Evolutionary conservation across 1,284 basidiomycete genomes (phyloP).

Genomic region (Cryptococcus neoformans): DNA sequence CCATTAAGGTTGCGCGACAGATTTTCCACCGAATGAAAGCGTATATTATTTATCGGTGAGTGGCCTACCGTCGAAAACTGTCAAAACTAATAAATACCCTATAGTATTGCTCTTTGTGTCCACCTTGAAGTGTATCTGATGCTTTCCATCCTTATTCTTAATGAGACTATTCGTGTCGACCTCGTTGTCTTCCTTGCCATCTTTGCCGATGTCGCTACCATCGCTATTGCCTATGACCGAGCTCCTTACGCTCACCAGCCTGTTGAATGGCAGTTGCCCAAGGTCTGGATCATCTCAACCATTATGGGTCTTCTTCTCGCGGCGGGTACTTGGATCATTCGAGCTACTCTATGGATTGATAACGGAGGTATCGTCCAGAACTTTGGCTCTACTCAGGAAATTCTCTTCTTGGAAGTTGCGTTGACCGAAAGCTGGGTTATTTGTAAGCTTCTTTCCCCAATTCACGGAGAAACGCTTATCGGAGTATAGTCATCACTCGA

Average conservation of each 20-base stretch:
- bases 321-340: constrained; percentile 56
- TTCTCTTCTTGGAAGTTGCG: constrained; percentile 58
- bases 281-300: constrained; percentile 58
- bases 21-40: constrained; percentile 98
- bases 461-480: constrained; percentile 14
- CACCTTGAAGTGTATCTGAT: constrained; percentile 58
- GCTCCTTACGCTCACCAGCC: constrained; percentile 54
- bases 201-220: constrained; percentile 74
- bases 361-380: constrained; percentile 57
- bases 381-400: constrained; percentile 55
- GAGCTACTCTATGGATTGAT: constrained; percentile 54
- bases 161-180: constrained; percentile 58
- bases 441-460: constrained; percentile 33
- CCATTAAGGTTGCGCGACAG: constrained; percentile 90
- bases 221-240: constrained; percentile 54
- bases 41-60: constrained; percentile 92
- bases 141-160: constrained; percentile 55
- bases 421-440: constrained; percentile 59
- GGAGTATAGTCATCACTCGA: constrained; percentile 35
- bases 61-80: constrained; percentile 85
- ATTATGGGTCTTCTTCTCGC: constrained; percentile 53
- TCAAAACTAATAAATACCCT: constrained; percentile 1
- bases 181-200: constrained; percentile 95
- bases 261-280: constrained; percentile 60
- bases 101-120: constrained; percentile 55